Percentiles rank a stretch among this genome's conserved stretches.
These are phyloP conservation scores for Acanthochlamys bracteata DNA, from an alignment of 106 monocot species.

Conservation along the genomic window DNA sequence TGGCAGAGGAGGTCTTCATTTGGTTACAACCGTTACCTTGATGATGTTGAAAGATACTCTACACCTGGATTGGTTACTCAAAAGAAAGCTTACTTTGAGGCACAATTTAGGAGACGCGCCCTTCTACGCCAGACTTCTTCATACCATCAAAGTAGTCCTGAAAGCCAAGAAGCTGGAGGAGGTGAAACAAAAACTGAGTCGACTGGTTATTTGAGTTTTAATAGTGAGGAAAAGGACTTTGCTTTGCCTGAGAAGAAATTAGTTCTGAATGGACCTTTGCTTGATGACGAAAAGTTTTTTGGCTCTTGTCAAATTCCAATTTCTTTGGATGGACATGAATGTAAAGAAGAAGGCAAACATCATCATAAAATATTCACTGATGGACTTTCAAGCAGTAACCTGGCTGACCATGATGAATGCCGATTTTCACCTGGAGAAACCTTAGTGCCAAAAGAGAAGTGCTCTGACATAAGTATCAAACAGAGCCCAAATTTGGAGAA, in stretches of 20 bases:
- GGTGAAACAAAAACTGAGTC: conserved; percentile 21
- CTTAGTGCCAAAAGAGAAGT: conserved; percentile 7
- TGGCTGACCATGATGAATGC: no score
- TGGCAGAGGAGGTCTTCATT: conserved; percentile 86
- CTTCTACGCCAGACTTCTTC: conserved; percentile 25
- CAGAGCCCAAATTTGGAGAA: conserved; percentile 1
- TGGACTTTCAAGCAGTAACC: no score
- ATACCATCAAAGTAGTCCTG: conserved; percentile 10
- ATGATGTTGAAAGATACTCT: conserved; percentile 74
- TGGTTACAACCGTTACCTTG: conserved; percentile 68
- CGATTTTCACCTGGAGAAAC: no score
- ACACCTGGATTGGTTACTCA: conserved; percentile 76
- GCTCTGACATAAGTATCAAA: not conserved
- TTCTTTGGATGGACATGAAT: conserved; percentile 15
- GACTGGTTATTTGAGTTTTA: not conserved
- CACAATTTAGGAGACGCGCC: conserved; percentile 68
- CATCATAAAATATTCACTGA: no score
- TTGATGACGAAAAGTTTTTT: conserved; percentile 19
- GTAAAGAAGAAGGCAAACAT: conserved; percentile 4
- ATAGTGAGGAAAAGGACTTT: no score
- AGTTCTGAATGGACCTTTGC: conserved; percentile 4
- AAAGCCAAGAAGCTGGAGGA: conserved; percentile 20
- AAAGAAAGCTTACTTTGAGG: conserved; percentile 84
- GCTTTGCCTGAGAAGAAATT: not conserved
- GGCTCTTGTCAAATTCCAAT: conserved; percentile 11